Evolutionary conservation across 192 early-diverging fungal species (phyloP), one percentile per base, ranked within the genome.

Genomic region (Chytriomyces sp.): DNA sequence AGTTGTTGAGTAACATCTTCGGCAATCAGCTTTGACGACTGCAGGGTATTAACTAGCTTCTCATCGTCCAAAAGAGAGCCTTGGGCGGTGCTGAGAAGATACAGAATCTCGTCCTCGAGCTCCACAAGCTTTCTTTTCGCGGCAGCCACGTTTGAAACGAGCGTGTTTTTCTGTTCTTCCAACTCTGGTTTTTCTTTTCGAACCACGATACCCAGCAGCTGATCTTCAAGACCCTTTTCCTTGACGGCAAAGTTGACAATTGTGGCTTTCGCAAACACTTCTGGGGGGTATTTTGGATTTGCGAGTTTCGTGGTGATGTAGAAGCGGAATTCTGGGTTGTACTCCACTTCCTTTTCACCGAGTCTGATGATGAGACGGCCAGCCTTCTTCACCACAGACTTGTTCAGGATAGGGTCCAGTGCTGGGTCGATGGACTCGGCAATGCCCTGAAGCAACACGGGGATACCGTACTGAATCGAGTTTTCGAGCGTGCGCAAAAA

Each of bases 181-280:
- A 90, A 77, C 60, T 90, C 89, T 1, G 88, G 89, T 61, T 86
- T 85, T 69, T 90, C 89, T 7, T 85, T 65, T 23, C 80, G 61
- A n/a, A 90, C 84, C 9, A 90, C 83, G 50, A 88, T 90, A 26
- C 89, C 89, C 6, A 90, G 81, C 46, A 90, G 81, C 64, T 90
- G 89, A 75, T 89, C 89, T 64, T 90, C 89, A 59, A 90, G 67
- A 50, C 89, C 89, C 69, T 86, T 84, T 65, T 90, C 87, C 67
- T 89, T 90, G 16, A 90, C 89, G 13, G 89, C 89, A 73, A 90
- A 90, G 60, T 90, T 90, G 44, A 90, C 88, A 28, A 90, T 86
- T 6, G 88, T 88, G 2, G 85, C 88, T 68, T 90, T 90, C n/a
- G 89, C 84, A 80, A 90, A 90, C 13, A 90, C 85, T 68, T 90